Percentiles rank a stretch among this genome's conserved stretches.
These are phyloP conservation scores for Colletotrichum godetiae DNA, from an alignment of 2,329 filamentous ascomycete genomes.

Conservation along the genomic window DNA sequence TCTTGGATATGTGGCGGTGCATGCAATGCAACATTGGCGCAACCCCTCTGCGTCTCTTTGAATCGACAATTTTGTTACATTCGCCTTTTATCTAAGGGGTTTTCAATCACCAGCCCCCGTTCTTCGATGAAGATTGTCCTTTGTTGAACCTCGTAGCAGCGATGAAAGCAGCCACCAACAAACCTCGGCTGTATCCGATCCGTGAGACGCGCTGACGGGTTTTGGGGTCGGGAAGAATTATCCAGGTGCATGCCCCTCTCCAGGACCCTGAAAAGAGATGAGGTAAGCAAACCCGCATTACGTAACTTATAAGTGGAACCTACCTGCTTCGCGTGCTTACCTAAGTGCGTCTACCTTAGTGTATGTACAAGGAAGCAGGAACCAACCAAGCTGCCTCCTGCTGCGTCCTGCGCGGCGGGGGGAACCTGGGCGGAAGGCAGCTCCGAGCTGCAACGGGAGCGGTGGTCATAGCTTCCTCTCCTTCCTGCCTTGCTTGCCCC, in stretches of 20 bases:
- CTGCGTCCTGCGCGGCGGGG: neutral
- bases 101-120: neutral
- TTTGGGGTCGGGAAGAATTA: neutral
- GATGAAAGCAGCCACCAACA: neutral
- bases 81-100: neutral
- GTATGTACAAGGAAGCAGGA: neutral
- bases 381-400: neutral
- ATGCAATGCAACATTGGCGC: neutral
- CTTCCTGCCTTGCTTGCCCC: constrained; percentile 6
- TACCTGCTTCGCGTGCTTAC: too few species aligned
- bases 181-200: neutral
- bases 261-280: neutral
- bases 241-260: neutral
- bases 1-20: neutral
- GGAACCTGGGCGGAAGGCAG: neutral
- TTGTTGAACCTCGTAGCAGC: neutral
- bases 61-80: neutral
- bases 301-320: neutral
- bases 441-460: constrained; percentile 9
- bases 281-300: neutral
- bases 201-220: neutral
- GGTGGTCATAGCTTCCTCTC: constrained; percentile 29
- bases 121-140: neutral
- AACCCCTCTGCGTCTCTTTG: neutral
- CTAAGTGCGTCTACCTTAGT: too few species aligned